Base-by-base conservation (phyloP, 2,329 filamentous ascomycete species). In the Aspergillus aculeatus region DNA sequence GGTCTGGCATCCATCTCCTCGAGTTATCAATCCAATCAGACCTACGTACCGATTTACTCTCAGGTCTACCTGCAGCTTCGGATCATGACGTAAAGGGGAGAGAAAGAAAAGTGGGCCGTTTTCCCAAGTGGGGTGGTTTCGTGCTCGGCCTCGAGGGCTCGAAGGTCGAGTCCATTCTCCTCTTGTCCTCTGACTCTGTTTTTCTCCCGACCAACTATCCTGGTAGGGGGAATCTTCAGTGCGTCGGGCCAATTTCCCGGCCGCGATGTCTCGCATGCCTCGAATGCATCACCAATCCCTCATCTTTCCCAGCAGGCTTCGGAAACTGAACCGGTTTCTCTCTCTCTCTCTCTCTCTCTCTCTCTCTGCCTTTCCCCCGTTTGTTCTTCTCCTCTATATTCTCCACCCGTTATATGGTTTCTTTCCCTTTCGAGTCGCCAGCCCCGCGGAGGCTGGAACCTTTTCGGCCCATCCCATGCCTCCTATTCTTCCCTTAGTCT, bases 401-500 rank as follows among this genome's bases (percentile, higher is more conserved):
- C 51, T 31, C 51, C 51, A 53, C 51, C 35, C 35, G 51, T 41
- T 53, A 53, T 53, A 53, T 41, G 35, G 4, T 38, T 47, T 44
- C 51, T 53, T 53, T 44, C 41, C 26, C 32, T 41, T 53, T 53
- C 51, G 26, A 53, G 23, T n/a, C n/a, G 21, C n/a, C 51, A 16
- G 19, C 41, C 19, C 41, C 53, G 53, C 53, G 41, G 38, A 47
- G 41, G 24, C 53, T 55, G 53, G 53, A 55, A 29, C 53, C 24
- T 48, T 47, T 47, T 55, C 26, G 53, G 41, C 53, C 52, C 38
- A 44, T 54, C 16, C 38, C 52, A 47, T 44, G 41, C 52, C 41
- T 19, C 21, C n/a, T 26, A 32, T 52, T 23, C 60, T 68, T 68
- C 66, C 65, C 68, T 68, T 63, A 68, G 38, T 53, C 52, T 69